These are phyloP conservation scores for Clarireedia paspali DNA, from an alignment of 2,329 filamentous ascomycete species.

Conservation along the genomic window DNA sequence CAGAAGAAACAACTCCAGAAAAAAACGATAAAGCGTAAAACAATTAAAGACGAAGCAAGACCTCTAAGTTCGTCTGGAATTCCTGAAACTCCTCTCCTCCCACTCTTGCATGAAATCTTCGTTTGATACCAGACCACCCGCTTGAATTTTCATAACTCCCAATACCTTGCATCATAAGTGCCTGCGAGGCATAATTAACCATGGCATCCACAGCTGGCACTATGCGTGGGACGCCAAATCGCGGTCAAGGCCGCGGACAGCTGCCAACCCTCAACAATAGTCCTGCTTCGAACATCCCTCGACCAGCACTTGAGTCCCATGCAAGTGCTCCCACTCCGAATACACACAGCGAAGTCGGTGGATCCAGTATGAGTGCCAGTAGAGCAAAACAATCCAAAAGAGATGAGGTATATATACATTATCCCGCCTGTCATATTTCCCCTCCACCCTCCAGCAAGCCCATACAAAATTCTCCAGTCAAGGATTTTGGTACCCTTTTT, in stretches of 20 bases:
- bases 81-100: not conserved
- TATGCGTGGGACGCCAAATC: constrained; percentile 62
- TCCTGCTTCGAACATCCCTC: constrained; percentile 61
- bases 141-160: not conserved
- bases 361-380: constrained; percentile 79
- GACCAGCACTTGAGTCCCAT: constrained; percentile 59
- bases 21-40: too few relatives aligned
- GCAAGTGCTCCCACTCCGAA: constrained; percentile 27
- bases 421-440: not conserved
- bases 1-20: too few relatives aligned
- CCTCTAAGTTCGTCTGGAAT: not conserved
- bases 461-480: too few relatives aligned
- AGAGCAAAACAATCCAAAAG: constrained; percentile 94
- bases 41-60: too few relatives aligned
- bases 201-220: constrained; percentile 37
- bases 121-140: not conserved
- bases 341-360: constrained; percentile 42
- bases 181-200: constrained; percentile 4
- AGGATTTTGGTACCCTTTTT: not conserved
- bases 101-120: not conserved
- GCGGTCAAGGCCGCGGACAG: constrained; percentile 48
- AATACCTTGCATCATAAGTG: not conserved
- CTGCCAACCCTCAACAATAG: constrained; percentile 52
- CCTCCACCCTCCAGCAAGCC: not conserved
- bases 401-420: constrained; percentile 68